Base-by-base conservation (phyloP, 805 yeast genomes). In the Huiozyma naganishii region DNA sequence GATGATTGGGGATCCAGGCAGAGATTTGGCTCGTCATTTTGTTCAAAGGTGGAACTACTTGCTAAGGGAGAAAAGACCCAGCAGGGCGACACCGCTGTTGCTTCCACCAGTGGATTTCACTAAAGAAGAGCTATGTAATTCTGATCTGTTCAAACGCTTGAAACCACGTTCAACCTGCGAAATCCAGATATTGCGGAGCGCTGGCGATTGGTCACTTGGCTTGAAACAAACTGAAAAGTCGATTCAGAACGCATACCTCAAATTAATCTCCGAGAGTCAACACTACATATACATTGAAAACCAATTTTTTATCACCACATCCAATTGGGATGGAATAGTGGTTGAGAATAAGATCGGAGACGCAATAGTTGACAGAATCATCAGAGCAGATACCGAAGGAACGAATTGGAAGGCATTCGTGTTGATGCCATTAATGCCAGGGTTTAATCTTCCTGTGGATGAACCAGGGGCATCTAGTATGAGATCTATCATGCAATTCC, bases 31-130 rank as follows among this genome's bases (percentile, higher is more conserved):
- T 0, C 76, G 98, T 45, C 97, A 92, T 62, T 92, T 94, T 64
- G 94, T 88, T 10, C 98, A 92, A 67, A 76, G 99, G 54, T 92
- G 98, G 98, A 92, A 92, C 60, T 92, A 86, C 58, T 69, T 92
- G 35, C 63, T 94, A 41, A 76, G 98, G 56, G 96, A 88, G 53
- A 94, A 94, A 60, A 71, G 96, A 46, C 97, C 98, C 3, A 86
- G 96, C 35, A 74, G 98, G 55, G 80, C 83, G 40, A 90, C 97
- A 0, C 98, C 98, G 0, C 65, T 92, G 38, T 69, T 92, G 43
- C 74, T 94, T 0, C 99, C 99, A 1, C 97, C 98, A 0, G 77
- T 94, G 3, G 96, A 89, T 52, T 76, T 86, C 51, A 74, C 88
- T 0, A 75, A 72, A 29, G 83, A 79, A 40, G 95, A 89, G 56